These are phyloP conservation scores for Solanum arcanum DNA, from an alignment of 257 asterid species.

Conservation along the genomic window DNA sequence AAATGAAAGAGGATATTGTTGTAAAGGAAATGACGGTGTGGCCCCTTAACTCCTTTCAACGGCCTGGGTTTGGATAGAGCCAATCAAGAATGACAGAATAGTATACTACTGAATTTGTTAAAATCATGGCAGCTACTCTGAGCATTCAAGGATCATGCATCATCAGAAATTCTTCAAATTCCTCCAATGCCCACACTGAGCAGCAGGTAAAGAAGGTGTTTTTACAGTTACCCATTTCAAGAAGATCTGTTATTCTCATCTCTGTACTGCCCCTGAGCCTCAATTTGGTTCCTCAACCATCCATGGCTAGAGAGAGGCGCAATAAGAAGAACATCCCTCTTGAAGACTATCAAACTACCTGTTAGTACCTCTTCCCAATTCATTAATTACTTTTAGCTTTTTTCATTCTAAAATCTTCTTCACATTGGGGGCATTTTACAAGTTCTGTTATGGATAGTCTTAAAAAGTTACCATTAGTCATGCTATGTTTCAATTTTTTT, in stretches of 20 bases:
- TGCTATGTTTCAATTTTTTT: background rate
- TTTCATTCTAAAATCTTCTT: background rate
- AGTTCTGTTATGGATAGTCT: background rate
- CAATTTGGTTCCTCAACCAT: slow-evolving; percentile 35
- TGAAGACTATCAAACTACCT: slow-evolving; percentile 54
- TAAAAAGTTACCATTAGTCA: background rate
- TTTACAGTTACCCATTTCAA: slow-evolving; percentile 43
- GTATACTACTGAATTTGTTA: too few relatives aligned
- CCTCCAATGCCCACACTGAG: background rate
- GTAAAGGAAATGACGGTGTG: background rate
- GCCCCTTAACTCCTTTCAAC: background rate
- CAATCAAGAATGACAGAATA: background rate
- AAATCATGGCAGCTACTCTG: slow-evolving; percentile 39
- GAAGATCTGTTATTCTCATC: slow-evolving; percentile 61
- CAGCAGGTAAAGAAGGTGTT: slow-evolving; percentile 1
- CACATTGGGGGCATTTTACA: background rate
- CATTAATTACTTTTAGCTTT: background rate
- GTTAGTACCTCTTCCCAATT: slow-evolving; percentile 18
- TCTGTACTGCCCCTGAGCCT: slow-evolving; percentile 46
- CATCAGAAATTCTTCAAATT: slow-evolving; percentile 4
- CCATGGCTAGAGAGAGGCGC: slow-evolving; percentile 86
- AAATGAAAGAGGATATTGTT: background rate
- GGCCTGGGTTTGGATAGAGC: background rate
- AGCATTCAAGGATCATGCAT: slow-evolving; percentile 8
- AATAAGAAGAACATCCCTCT: slow-evolving; percentile 59